Conservation (phyloP, 2,329 filamentous ascomycete species). For the Diaporthe aspalathi region DNA sequence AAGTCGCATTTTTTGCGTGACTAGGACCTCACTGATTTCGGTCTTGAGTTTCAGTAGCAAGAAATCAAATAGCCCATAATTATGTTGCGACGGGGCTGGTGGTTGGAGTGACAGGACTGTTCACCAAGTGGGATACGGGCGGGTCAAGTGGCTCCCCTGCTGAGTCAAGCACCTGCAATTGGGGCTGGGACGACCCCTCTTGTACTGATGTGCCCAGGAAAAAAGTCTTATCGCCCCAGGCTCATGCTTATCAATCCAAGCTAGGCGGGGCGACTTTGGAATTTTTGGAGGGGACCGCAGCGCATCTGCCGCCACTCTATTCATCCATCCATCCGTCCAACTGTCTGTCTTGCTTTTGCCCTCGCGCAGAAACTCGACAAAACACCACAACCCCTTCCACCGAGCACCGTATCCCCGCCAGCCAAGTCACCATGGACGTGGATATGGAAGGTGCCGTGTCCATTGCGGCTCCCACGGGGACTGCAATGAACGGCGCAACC, state of each 20-base stretch:
- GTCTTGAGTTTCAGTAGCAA: no score
- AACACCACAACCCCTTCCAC: background rate
- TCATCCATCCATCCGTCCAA: no score
- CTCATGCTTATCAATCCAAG: conserved; percentile 39
- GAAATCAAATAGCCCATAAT: no score
- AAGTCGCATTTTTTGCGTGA: background rate
- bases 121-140: no score
- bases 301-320: background rate
- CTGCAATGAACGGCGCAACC: conserved; percentile 52
- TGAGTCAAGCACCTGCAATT: no score
- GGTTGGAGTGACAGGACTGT: no score
- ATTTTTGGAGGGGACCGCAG: conserved; percentile 36
- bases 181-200: no score
- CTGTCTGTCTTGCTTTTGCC: background rate
- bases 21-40: background rate
- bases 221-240: conserved; percentile 37
- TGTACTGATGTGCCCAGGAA: background rate
- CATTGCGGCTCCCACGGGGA: conserved; percentile 48
- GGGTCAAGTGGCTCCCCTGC: background rate
- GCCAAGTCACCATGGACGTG: conserved; percentile 53
- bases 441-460: conserved; percentile 58
- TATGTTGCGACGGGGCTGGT: background rate
- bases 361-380: background rate
- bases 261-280: conserved; percentile 36
- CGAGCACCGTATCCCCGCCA: background rate